These are phyloP conservation scores for Fibroporia radiculosa DNA, from an alignment of 768 basidiomycete species.

Conservation along the genomic window DNA sequence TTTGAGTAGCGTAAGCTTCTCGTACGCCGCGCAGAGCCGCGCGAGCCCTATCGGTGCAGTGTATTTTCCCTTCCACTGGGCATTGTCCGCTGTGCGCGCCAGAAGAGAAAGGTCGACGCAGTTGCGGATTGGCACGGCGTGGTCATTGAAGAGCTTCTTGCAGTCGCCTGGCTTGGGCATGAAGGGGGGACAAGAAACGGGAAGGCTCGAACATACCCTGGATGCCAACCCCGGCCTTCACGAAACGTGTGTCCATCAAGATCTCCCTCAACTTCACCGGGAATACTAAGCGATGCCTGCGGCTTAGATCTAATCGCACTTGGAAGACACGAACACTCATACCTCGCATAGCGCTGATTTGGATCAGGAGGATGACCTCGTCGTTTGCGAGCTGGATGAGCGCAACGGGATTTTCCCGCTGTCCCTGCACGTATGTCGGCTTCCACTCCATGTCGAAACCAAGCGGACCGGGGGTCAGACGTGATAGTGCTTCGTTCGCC, in stretches of 20 bases:
- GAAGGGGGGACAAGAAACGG: background rate
- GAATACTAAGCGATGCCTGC: conserved; percentile 10
- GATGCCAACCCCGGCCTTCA: conserved; percentile 73
- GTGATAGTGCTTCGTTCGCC: conserved; percentile 12
- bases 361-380: conserved; percentile 52
- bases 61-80: conserved; percentile 67
- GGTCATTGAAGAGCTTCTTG: conserved; percentile 49
- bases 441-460: conserved; percentile 83
- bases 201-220: conserved; percentile 36
- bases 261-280: conserved; percentile 36
- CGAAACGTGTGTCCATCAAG: conserved; percentile 42
- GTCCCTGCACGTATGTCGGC: conserved; percentile 48
- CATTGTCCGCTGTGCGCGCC: conserved; percentile 63
- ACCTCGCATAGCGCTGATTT: conserved; percentile 54
- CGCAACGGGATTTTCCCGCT: conserved; percentile 57
- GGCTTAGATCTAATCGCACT: no score
- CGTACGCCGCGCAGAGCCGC: conserved; percentile 55
- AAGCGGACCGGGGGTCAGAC: conserved; percentile 18
- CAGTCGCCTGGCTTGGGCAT: conserved; percentile 45
- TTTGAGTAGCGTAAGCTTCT: conserved; percentile 44
- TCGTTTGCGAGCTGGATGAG: conserved; percentile 64
- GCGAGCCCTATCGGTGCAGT: conserved; percentile 52
- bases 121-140: conserved; percentile 34
- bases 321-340: conserved; percentile 5
- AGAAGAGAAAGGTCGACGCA: conserved; percentile 66